Conservation (phyloP, 306 rosid genomes). For the Vigna angularis region DNA sequence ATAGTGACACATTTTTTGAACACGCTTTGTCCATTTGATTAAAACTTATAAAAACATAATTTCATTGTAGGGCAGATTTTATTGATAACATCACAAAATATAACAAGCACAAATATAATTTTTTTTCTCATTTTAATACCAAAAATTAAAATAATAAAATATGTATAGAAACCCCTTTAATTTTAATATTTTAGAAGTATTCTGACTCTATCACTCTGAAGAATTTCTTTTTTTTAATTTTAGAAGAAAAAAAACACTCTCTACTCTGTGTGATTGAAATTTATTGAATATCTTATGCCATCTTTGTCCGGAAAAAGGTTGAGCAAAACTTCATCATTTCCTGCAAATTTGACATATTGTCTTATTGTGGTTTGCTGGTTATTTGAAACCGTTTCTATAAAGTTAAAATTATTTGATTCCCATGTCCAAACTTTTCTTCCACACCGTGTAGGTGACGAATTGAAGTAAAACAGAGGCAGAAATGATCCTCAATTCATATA, state of each 20-base stretch:
- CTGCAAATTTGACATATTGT: constrained; percentile 37
- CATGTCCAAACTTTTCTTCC: constrained; percentile 14
- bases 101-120: too few species aligned
- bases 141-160: too few species aligned
- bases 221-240: background rate
- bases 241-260: background rate
- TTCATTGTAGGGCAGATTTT: too few species aligned
- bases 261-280: constrained; percentile 6
- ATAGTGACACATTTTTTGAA: background rate
- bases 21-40: too few species aligned
- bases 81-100: too few species aligned
- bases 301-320: constrained; percentile 38
- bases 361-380: background rate
- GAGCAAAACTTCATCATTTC: constrained; percentile 24
- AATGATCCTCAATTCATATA: constrained; percentile 21
- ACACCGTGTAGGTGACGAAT: background rate
- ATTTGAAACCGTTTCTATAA: constrained; percentile 7
- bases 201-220: background rate
- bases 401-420: constrained; percentile 35
- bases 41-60: too few species aligned
- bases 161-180: too few species aligned
- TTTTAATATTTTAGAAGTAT: background rate
- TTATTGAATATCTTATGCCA: constrained; percentile 23
- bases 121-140: too few species aligned
- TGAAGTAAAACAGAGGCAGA: constrained; percentile 2